Evolutionary conservation across 495 filamentous ascomycete genomes (phyloP), one percentile per base, ranked within the genome.

Genomic region (Tirmania nivea): DNA sequence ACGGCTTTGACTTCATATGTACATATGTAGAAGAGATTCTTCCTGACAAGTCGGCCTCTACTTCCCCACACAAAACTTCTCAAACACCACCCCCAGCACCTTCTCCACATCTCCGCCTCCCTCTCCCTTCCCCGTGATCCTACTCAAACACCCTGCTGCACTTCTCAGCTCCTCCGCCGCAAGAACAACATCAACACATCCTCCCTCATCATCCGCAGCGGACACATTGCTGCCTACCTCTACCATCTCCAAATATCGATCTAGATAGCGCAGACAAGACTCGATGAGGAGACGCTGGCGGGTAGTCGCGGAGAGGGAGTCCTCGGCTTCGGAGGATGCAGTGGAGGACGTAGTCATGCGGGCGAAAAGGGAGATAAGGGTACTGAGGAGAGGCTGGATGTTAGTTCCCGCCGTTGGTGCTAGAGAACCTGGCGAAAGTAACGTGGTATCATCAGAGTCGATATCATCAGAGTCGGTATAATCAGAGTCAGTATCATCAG

Each of bases 1-100:
- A n/a, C n/a, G n/a, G n/a, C n/a, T n/a, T n/a, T n/a, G n/a, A n/a
- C n/a, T n/a, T n/a, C n/a, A n/a, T n/a, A n/a, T n/a, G n/a, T n/a
- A n/a, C n/a, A n/a, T n/a, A n/a, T n/a, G n/a, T n/a, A n/a, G n/a
- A n/a, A n/a, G n/a, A n/a, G n/a, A n/a, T n/a, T n/a, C n/a, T n/a
- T n/a, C n/a, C n/a, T n/a, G n/a, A n/a, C n/a, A n/a, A n/a, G n/a
- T n/a, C n/a, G n/a, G n/a, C n/a, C n/a, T n/a, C 3, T 50, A 50
- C 5, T 50, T 50, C 2, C 48, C 48, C n/a, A 50, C 48, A 25
- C 48, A 50, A 50, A 50, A 90, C 83, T 93, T 96, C 66, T 99
- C 89, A 69, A 99, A 96, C 1, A 99, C 87, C 39, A 96, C 89
- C 1, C 92, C 92, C 55, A 99, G 68, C 2, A 96, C 86, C 61